These are phyloP conservation scores for Venturia nashicola DNA, from an alignment of 2,329 filamentous ascomycete species.

Conservation along the genomic window DNA sequence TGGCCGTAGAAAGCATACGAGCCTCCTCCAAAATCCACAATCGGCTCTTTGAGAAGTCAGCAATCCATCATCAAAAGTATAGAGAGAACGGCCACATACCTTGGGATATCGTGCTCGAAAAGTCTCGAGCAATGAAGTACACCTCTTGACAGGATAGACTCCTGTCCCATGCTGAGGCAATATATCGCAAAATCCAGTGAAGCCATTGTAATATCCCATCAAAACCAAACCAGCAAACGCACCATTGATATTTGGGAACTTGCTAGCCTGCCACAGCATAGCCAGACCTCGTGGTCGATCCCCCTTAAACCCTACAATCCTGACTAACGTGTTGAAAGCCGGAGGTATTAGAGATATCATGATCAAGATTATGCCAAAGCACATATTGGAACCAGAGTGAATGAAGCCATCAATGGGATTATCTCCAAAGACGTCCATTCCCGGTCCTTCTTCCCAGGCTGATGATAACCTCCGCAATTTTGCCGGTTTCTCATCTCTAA, in stretches of 20 bases:
- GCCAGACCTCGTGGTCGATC: slow-evolving; percentile 71
- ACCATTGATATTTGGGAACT: slow-evolving; percentile 82
- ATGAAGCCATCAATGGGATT: slow-evolving; percentile 78
- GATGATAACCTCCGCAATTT: slow-evolving; percentile 15
- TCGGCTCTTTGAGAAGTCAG: slow-evolving; percentile 36
- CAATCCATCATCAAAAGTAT: not conserved
- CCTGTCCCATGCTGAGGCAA: slow-evolving; percentile 51
- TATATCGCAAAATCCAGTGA: slow-evolving; percentile 81
- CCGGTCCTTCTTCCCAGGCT: slow-evolving; percentile 34
- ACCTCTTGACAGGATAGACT: slow-evolving; percentile 56
- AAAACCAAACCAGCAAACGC: slow-evolving; percentile 74
- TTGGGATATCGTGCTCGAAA: slow-evolving; percentile 73
- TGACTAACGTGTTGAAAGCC: slow-evolving; percentile 73
- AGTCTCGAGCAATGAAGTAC: slow-evolving; percentile 52
- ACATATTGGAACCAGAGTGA: slow-evolving; percentile 78
- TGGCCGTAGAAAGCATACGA: slow-evolving; percentile 56
- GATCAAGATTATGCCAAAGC: slow-evolving; percentile 74
- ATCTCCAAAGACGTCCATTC: slow-evolving; percentile 50
- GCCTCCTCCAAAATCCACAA: slow-evolving; percentile 87
- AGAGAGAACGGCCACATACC: not conserved
- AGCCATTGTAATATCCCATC: slow-evolving; percentile 76
- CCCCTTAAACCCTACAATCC: slow-evolving; percentile 81
- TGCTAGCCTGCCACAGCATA: slow-evolving; percentile 84
- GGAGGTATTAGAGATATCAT: slow-evolving; percentile 90
- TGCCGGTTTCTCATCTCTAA: slow-evolving; percentile 2